These are phyloP conservation scores for Takashimella koratensis DNA, from an alignment of 1,284 basidiomycete genomes.

Conservation along the genomic window DNA sequence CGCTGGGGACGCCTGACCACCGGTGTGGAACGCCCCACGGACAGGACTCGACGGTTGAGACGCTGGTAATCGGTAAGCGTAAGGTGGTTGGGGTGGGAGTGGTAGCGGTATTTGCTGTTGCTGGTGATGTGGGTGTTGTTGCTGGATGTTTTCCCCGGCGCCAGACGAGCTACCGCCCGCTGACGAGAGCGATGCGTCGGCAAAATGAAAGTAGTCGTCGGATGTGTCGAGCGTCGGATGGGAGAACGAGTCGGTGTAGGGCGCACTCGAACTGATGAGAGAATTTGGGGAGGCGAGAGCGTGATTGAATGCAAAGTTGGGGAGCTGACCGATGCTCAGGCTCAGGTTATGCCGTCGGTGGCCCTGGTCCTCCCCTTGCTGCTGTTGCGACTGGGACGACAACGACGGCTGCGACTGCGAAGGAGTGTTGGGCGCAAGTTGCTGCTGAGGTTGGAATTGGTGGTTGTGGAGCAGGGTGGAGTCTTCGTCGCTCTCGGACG, in stretches of 20 bases:
- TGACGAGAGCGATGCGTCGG: constrained; percentile 24
- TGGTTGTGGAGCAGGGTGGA: constrained; percentile 11
- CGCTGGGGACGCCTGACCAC: constrained; percentile 12
- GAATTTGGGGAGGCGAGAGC: constrained; percentile 31
- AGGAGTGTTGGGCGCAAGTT: background rate
- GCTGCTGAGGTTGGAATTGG: background rate
- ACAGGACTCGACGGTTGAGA: constrained; percentile 43
- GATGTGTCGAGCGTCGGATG: constrained; percentile 18
- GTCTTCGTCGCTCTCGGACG: constrained; percentile 25
- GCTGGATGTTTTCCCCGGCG: background rate
- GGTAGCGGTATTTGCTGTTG: constrained; percentile 10
- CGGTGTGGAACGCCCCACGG: constrained; percentile 26
- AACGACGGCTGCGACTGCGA: background rate
- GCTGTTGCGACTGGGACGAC: no score
- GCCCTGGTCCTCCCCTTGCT: no score
- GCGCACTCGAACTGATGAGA: constrained; percentile 31
- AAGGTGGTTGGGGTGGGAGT: constrained; percentile 11
- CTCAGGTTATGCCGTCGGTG: constrained; percentile 34
- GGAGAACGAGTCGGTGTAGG: constrained; percentile 34
- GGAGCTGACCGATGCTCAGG: constrained; percentile 33
- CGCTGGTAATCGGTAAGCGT: constrained; percentile 32
- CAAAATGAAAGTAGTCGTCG: constrained; percentile 42
- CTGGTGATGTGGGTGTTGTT: background rate
- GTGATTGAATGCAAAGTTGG: constrained; percentile 13
- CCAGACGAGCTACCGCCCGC: constrained; percentile 13